Evolutionary conservation across 331 rosid genomes (phyloP).

Genomic region (Phaseolus coccineus): DNA sequence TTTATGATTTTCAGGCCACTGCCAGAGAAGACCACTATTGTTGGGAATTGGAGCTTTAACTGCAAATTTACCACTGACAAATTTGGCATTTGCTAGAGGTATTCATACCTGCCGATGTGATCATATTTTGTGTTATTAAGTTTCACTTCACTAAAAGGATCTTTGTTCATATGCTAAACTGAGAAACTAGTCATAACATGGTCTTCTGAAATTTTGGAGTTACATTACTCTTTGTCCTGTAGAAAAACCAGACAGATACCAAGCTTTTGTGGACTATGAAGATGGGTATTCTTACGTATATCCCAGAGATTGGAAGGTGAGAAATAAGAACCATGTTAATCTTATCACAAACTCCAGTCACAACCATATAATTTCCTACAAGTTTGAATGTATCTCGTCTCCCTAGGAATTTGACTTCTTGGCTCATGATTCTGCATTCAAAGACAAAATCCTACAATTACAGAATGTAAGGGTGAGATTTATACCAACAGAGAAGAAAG

Average conservation of each 20-base stretch:
- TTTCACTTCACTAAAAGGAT: neutral
- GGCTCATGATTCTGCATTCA: conserved; percentile 97
- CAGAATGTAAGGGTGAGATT: conserved; percentile 95
- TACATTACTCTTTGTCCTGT: conserved; percentile 37
- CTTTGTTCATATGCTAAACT: neutral
- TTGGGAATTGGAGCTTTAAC: conserved; percentile 80
- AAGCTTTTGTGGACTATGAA: conserved; percentile 74
- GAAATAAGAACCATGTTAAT: conserved; percentile 49
- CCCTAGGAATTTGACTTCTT: conserved; percentile 89
- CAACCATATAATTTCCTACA: neutral
- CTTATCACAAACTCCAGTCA: conserved; percentile 24
- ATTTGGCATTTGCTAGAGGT: conserved; percentile 82
- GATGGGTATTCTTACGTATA: conserved; percentile 92
- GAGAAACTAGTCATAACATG: neutral
- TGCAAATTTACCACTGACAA: conserved; percentile 59
- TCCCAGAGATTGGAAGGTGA: conserved; percentile 97
- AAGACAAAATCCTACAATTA: conserved; percentile 78
- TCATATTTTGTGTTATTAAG: conserved; percentile 6
- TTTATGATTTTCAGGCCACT: conserved; percentile 55
- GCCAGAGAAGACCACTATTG: conserved; percentile 76
- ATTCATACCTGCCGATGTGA: conserved; percentile 20
- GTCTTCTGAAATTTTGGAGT: conserved; percentile 30
- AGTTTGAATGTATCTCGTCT: conserved; percentile 30
- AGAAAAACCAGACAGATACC: conserved; percentile 71
- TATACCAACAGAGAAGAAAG: conserved; percentile 83